phyloP scores from a whole-genome alignment of 73 alveolate genomes.

The Urostyla sp. region DNA sequence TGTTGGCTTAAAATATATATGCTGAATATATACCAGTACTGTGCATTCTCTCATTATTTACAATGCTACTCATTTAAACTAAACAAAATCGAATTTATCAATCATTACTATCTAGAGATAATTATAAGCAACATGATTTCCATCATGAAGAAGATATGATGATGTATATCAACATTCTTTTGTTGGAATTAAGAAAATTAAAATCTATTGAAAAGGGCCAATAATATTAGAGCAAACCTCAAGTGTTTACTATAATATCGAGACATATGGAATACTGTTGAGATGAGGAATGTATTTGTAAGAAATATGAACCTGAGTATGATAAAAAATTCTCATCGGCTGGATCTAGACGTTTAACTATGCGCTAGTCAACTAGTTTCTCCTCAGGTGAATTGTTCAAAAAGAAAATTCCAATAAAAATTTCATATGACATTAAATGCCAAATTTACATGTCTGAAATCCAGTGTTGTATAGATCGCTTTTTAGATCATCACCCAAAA shows the following conservation, averaged over 20 bases:
- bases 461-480: slow-evolving; percentile 22
- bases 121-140: background rate
- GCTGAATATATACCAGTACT: slow-evolving; percentile 21
- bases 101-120: background rate
- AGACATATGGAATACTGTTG: slow-evolving; percentile 52
- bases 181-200: slow-evolving; percentile 23
- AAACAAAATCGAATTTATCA: background rate
- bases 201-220: slow-evolving; percentile 28
- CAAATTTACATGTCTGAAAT: slow-evolving; percentile 51
- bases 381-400: slow-evolving; percentile 26
- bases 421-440: slow-evolving; percentile 28
- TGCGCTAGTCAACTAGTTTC: slow-evolving; percentile 46
- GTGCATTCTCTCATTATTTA: background rate
- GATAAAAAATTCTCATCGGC: slow-evolving; percentile 56
- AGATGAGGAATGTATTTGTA: slow-evolving; percentile 42
- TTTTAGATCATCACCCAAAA: slow-evolving; percentile 37
- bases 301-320: slow-evolving; percentile 57
- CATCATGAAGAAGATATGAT: slow-evolving; percentile 27
- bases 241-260: slow-evolving; percentile 19
- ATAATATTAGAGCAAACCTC: slow-evolving; percentile 40
- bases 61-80: slow-evolving; percentile 1
- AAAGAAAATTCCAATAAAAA: slow-evolving; percentile 56
- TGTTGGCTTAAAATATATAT: background rate
- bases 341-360: slow-evolving; percentile 35
- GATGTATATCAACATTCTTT: slow-evolving; percentile 31